phyloP scores from a whole-genome alignment of 2,329 filamentous ascomycete species.

The Biscogniauxia marginata region DNA sequence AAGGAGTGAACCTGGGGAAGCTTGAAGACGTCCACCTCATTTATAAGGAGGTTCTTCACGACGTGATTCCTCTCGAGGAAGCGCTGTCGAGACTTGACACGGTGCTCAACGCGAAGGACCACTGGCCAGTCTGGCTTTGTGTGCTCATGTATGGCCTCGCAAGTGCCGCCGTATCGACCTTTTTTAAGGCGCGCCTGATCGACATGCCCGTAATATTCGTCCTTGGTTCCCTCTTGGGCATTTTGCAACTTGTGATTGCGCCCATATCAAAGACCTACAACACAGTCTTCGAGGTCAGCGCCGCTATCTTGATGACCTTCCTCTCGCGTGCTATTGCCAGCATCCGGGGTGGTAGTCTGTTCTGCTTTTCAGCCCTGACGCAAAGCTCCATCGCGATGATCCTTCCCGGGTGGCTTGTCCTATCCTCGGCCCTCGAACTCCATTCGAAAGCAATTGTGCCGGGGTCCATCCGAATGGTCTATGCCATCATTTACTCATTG shows the following conservation, averaged over 20 bases:
- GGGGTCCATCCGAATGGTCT: slow-evolving; percentile 69
- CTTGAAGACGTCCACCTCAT: slow-evolving; percentile 71
- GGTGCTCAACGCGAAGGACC: slow-evolving; percentile 46
- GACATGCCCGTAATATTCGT: slow-evolving; percentile 77
- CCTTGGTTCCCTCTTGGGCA: slow-evolving; percentile 70
- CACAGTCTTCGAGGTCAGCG: slow-evolving; percentile 49
- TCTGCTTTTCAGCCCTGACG: slow-evolving; percentile 69
- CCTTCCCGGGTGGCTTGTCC: slow-evolving; percentile 59
- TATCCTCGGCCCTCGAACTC: slow-evolving; percentile 60
- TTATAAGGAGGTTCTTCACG: slow-evolving; percentile 77
- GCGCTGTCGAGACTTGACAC: slow-evolving; percentile 62
- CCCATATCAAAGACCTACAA: slow-evolving; percentile 72
- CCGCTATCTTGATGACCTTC: slow-evolving; percentile 64
- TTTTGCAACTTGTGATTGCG: slow-evolving; percentile 70
- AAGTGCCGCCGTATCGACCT: slow-evolving; percentile 73
- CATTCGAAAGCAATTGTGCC: slow-evolving; percentile 68
- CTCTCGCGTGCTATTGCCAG: slow-evolving; percentile 66
- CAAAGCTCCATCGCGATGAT: slow-evolving; percentile 71
- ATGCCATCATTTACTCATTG: slow-evolving; percentile 69
- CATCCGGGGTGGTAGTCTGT: slow-evolving; percentile 55
- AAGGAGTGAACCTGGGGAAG: slow-evolving; percentile 70
- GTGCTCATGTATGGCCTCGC: slow-evolving; percentile 74
- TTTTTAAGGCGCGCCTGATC: slow-evolving; percentile 74
- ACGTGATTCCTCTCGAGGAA: slow-evolving; percentile 69
- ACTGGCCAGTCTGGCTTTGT: slow-evolving; percentile 51